phyloP scores from a whole-genome alignment of 345 rosid genomes.

The Odontarrhena argentea region DNA sequence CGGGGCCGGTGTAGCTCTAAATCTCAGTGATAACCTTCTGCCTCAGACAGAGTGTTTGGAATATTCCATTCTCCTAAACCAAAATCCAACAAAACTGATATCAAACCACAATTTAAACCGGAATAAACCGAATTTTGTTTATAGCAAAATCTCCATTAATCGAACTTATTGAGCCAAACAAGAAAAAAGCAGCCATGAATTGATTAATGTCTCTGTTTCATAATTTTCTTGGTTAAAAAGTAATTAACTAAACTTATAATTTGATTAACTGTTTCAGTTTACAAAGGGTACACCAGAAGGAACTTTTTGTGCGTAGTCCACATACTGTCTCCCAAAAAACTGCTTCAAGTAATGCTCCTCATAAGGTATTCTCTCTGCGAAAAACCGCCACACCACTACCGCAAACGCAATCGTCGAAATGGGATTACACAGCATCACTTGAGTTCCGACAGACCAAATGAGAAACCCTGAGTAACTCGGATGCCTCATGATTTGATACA shows the following conservation, averaged over 20 bases:
- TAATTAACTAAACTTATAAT: not conserved
- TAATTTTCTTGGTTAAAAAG: not conserved
- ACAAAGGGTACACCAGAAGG: conserved; percentile 76
- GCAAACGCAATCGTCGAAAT: conserved; percentile 59
- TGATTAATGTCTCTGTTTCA: not conserved
- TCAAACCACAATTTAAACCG: not conserved
- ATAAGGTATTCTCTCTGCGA: conserved; percentile 57
- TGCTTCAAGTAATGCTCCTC: conserved; percentile 69
- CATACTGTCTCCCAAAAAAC: conserved; percentile 62
- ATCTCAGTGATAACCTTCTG: conserved; percentile 2
- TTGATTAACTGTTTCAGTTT: conserved; percentile 41
- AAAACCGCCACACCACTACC: conserved; percentile 65
- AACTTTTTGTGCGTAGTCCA: conserved; percentile 53
- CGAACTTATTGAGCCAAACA: no score
- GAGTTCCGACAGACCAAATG: conserved; percentile 74
- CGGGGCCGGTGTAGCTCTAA: conserved; percentile 22
- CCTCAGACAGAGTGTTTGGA: not conserved
- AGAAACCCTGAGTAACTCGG: conserved; percentile 75
- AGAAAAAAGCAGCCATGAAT: not conserved
- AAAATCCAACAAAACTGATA: conserved; percentile 19
- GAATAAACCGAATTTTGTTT: not conserved
- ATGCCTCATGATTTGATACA: conserved; percentile 63
- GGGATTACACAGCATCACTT: conserved; percentile 76
- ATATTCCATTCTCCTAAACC: not conserved
- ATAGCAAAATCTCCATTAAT: not conserved